Evolutionary conservation across 2,329 filamentous ascomycete genomes (phyloP).

Genomic region (Madurella mycetomatis): DNA sequence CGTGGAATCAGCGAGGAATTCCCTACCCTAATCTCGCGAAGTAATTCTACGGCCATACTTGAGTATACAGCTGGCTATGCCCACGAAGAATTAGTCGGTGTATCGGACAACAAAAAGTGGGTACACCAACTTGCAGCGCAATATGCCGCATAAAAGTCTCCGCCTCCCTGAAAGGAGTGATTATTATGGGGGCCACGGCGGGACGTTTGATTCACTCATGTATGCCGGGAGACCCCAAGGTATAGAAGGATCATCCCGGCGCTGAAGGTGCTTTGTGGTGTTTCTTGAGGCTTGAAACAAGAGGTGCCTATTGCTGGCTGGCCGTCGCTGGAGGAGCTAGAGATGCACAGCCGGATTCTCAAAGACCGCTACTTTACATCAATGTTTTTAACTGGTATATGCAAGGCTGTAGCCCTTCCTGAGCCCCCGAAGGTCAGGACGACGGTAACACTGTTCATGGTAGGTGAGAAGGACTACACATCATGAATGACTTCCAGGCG

Average conservation of each 20-base stretch:
- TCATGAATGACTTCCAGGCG: constrained; percentile 1
- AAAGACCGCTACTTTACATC: constrained; percentile 6
- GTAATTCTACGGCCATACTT: no score
- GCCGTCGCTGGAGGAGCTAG: constrained; percentile 2
- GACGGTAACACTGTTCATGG: constrained; percentile 3
- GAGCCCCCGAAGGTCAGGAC: constrained; percentile 2
- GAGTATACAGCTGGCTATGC: no score
- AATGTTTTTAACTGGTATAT: constrained; percentile 14
- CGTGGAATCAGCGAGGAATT: no score
- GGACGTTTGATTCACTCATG: constrained; percentile 3
- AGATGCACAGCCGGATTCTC: constrained; percentile 7
- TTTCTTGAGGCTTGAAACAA: constrained; percentile 6
- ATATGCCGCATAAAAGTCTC: constrained; percentile 9
- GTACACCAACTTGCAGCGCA: neutral
- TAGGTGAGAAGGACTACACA: neutral
- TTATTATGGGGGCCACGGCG: constrained; percentile 2
- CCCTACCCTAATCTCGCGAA: no score
- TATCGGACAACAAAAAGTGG: neutral
- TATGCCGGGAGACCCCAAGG: constrained; percentile 5
- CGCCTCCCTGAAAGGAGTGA: constrained; percentile 3
- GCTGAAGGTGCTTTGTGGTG: constrained; percentile 3
- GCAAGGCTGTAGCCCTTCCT: neutral
- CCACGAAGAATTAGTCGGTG: no score
- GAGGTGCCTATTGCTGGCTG: constrained; percentile 6
- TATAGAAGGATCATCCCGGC: constrained; percentile 5